These are phyloP conservation scores for Podaxis sp. DNA, from an alignment of 768 basidiomycete species.

Conservation along the genomic window DNA sequence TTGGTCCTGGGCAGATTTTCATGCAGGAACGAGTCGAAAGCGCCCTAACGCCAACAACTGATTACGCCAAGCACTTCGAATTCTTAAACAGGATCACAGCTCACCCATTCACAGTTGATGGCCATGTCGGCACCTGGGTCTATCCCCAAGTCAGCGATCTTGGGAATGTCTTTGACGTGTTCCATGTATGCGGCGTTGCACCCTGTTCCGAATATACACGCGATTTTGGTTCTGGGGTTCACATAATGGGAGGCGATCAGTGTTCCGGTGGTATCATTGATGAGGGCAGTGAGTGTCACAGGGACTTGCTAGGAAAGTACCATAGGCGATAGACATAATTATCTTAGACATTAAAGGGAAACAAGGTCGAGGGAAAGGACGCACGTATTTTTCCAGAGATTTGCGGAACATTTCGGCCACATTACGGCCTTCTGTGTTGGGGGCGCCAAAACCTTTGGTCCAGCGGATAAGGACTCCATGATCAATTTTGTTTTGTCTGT, in stretches of 20 bases:
- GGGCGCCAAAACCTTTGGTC: conserved; percentile 98
- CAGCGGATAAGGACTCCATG: conserved; percentile 94
- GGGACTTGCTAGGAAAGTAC: conserved; percentile 69
- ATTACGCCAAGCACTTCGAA: background rate
- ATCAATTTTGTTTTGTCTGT: conserved; percentile 90
- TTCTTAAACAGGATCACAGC: conserved; percentile 19
- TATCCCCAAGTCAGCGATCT: conserved; percentile 76
- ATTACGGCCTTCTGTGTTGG: conserved; percentile 89
- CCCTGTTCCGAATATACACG: conserved; percentile 96
- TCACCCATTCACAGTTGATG: conserved; percentile 97
- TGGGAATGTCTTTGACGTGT: conserved; percentile 78
- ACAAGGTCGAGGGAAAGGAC: conserved; percentile 26
- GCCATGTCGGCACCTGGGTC: conserved; percentile 73
- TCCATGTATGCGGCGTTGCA: conserved; percentile 99
- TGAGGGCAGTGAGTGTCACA: conserved; percentile 79
- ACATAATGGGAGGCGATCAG: conserved; percentile 97
- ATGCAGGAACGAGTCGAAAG: conserved; percentile 95
- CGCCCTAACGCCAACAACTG: conserved; percentile 58
- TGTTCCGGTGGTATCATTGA: conserved; percentile 98
- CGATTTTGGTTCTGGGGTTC: conserved; percentile 87
- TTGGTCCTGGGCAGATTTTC: conserved; percentile 94
- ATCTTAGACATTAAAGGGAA: background rate
- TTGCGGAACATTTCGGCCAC: conserved; percentile 92
- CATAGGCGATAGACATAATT: conserved; percentile 1
- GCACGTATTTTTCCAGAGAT: conserved; percentile 74